Evolutionary conservation across 805 yeast genomes (phyloP).

Genomic region (Starmerella etchellsii): DNA sequence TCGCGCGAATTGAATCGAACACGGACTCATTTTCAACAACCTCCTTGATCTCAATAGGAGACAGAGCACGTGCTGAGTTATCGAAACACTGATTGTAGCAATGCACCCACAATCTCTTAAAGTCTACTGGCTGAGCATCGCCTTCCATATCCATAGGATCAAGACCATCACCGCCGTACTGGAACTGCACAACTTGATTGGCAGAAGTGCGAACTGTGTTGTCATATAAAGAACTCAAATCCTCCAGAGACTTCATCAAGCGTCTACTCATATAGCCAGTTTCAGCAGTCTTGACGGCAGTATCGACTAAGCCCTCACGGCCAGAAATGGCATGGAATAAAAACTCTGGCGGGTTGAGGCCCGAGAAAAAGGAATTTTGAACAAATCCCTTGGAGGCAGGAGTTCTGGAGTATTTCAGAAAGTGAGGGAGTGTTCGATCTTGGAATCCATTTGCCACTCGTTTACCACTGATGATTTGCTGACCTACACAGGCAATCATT

Average conservation of each 20-base stretch:
- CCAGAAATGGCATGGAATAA: constrained; percentile 98
- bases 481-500: constrained; percentile 97
- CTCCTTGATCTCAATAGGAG: constrained; percentile 56
- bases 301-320: constrained; percentile 98
- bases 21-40: constrained; percentile 41
- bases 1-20: neutral
- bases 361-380: constrained; percentile 86
- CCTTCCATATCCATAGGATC: constrained; percentile 99
- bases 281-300: constrained; percentile 98
- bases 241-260: constrained; percentile 94
- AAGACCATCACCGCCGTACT: constrained; percentile 96
- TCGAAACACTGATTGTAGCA: constrained; percentile 60
- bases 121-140: constrained; percentile 91
- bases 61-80: constrained; percentile 39
- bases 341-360: constrained; percentile 92
- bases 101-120: constrained; percentile 89
- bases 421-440: constrained; percentile 95
- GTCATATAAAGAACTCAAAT: constrained; percentile 85
- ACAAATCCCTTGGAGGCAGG: constrained; percentile 98
- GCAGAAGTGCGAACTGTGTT: constrained; percentile 89
- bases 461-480: constrained; percentile 94
- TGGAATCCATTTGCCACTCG: constrained; percentile 99
- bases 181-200: constrained; percentile 93
- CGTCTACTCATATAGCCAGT: constrained; percentile 98
- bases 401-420: constrained; percentile 86